A percentile compares a stretch with the other conserved stretches of the same genome.
Evolutionary conservation across 176 grass and related monocot species (phyloP).

Genomic region (Musa itinerans): DNA sequence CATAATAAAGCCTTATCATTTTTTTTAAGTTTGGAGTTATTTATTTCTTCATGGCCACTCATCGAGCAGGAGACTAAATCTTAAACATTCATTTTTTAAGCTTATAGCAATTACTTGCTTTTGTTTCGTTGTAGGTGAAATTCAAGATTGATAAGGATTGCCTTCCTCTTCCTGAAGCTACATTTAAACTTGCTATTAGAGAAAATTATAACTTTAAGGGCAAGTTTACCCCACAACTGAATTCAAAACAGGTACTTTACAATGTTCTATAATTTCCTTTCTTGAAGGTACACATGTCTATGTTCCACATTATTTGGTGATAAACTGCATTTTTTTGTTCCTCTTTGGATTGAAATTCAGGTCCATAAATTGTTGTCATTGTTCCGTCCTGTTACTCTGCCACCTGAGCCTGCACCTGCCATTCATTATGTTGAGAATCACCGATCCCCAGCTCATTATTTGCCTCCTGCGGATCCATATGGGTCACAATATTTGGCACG

Average conservation of each 20-base stretch:
- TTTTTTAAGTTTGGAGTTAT: background rate
- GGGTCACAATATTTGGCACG: constrained; percentile 12
- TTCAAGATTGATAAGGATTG: constrained; percentile 71
- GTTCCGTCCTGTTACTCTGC: constrained; percentile 31
- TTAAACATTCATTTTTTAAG: background rate
- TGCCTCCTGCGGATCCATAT: constrained; percentile 24
- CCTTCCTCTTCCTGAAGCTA: constrained; percentile 50
- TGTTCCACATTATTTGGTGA: background rate
- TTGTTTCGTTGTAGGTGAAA: constrained; percentile 47
- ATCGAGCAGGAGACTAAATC: background rate
- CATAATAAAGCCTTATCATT: background rate
- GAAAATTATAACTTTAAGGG: constrained; percentile 60
- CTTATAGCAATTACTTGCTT: background rate
- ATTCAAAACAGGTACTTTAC: constrained; percentile 34
- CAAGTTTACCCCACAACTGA: constrained; percentile 67
- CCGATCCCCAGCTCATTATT: constrained; percentile 12
- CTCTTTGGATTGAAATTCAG: constrained; percentile 31
- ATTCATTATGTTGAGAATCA: constrained; percentile 27
- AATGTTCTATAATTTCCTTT: background rate
- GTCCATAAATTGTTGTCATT: constrained; percentile 37
- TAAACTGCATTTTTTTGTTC: constrained; percentile 2
- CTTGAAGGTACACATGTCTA: background rate
- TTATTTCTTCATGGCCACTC: background rate
- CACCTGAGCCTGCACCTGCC: constrained; percentile 17
- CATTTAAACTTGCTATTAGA: constrained; percentile 42